Evolutionary conservation across 306 rosid genomes (phyloP).

Genomic region (Quercus ilex): DNA sequence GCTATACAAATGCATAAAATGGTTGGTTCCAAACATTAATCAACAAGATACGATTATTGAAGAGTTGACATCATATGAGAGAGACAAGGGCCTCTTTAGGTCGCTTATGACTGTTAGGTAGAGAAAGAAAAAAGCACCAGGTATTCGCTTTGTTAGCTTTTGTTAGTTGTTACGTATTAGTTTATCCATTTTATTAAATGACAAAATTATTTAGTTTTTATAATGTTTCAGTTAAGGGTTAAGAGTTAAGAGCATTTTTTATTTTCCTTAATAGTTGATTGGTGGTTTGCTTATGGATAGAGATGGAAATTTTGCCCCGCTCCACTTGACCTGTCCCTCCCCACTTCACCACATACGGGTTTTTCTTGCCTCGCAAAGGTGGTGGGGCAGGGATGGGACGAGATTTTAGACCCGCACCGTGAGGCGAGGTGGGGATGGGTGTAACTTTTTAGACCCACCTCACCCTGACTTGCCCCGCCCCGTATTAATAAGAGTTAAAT

Average conservation of each 20-base stretch:
- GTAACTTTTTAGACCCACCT: too few species aligned
- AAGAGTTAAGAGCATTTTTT: background rate
- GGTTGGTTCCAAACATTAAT: background rate
- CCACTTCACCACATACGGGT: accelerated
- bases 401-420: too few species aligned
- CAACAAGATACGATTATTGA: background rate
- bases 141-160: background rate
- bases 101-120: background rate
- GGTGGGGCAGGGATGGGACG: too few species aligned
- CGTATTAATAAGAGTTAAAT: too few species aligned
- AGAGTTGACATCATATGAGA: background rate
- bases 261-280: background rate
- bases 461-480: accelerated
- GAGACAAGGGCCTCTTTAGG: background rate
- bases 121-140: background rate
- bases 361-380: accelerated
- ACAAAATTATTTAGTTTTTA: background rate
- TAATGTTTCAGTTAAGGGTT: background rate
- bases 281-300: background rate
- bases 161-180: background rate
- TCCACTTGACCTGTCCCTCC: too few species aligned
- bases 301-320: accelerated
- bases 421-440: too few species aligned
- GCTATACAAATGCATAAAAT: background rate
- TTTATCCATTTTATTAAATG: background rate